Conservation (phyloP, 1,284 basidiomycete species). For the Leccinum huronense region DNA sequence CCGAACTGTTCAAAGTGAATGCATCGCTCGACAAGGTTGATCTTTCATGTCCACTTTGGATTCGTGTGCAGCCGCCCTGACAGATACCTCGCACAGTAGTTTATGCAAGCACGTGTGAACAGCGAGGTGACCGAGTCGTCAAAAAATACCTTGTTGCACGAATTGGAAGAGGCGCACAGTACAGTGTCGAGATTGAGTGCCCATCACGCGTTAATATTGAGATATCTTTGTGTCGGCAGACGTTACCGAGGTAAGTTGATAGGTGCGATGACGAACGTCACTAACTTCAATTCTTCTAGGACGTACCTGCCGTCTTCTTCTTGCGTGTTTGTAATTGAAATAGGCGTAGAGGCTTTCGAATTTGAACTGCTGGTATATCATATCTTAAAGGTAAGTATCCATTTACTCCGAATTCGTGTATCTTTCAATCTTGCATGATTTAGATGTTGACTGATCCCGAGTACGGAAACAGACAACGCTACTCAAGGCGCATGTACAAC, state of each 20-base stretch:
- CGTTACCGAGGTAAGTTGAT: constrained; percentile 46
- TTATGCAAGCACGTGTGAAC: constrained; percentile 80
- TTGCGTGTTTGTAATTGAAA: constrained; percentile 54
- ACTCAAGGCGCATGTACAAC: constrained; percentile 73
- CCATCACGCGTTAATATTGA: constrained; percentile 61
- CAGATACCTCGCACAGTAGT: constrained; percentile 46
- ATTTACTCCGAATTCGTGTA: neutral
- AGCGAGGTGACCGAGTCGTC: constrained; percentile 81
- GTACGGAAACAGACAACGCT: constrained; percentile 56
- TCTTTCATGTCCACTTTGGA: constrained; percentile 2
- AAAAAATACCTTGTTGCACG: constrained; percentile 70
- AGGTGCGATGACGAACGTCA: neutral
- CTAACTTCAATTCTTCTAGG: constrained; percentile 38
- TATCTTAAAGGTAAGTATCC: constrained; percentile 64
- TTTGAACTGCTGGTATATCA: constrained; percentile 83
- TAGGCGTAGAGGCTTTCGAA: constrained; percentile 83
- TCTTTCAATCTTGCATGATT: constrained; percentile 4
- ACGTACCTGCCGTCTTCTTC: constrained; percentile 56
- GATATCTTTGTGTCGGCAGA: constrained; percentile 67
- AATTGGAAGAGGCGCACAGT: constrained; percentile 75
- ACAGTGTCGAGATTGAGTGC: constrained; percentile 68
- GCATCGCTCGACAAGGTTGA: constrained; percentile 64
- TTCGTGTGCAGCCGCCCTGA: constrained; percentile 13
- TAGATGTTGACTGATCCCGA: constrained; percentile 44
- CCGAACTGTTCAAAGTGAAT: constrained; percentile 57